A percentile compares a stretch with the other conserved stretches of the same genome.
Evolutionary conservation across 2,329 filamentous ascomycete species (phyloP).

Genomic region (Aspergillus tubingensis): DNA sequence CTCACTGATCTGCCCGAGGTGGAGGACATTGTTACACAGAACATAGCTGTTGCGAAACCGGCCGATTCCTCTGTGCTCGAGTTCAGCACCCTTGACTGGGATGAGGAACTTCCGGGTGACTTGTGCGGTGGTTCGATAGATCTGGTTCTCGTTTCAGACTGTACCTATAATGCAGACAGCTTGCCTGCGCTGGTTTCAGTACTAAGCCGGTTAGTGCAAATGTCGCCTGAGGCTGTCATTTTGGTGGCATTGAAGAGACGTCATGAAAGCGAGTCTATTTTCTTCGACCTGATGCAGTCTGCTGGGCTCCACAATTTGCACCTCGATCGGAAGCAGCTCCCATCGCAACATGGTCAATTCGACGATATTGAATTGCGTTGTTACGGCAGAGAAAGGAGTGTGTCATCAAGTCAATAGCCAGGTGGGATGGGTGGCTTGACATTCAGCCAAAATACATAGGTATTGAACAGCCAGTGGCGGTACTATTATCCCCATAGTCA

Average conservation of each 20-base stretch:
- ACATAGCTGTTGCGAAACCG: constrained; percentile 51
- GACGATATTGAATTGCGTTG: constrained; percentile 43
- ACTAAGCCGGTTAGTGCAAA: constrained; percentile 50
- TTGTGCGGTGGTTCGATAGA: constrained; percentile 49
- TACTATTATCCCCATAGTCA: not conserved
- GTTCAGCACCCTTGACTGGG: constrained; percentile 65
- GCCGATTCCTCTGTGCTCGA: constrained; percentile 46
- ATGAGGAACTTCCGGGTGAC: constrained; percentile 51
- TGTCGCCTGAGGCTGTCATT: constrained; percentile 54
- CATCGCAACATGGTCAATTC: constrained; percentile 37
- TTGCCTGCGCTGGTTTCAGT: constrained; percentile 64
- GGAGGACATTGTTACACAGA: constrained; percentile 59
- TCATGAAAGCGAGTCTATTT: constrained; percentile 66
- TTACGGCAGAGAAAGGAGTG: constrained; percentile 26
- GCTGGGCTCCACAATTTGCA: constrained; percentile 38
- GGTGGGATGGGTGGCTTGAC: too few species aligned
- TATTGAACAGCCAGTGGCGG: not conserved
- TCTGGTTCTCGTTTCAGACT: constrained; percentile 68
- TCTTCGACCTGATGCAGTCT: constrained; percentile 62
- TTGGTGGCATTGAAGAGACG: constrained; percentile 67
- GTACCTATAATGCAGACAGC: constrained; percentile 72
- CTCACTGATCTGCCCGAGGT: constrained; percentile 69
- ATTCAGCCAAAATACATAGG: not conserved
- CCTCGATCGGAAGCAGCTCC: constrained; percentile 37
- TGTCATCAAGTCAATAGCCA: not conserved